Evolutionary conservation across 148 eudicot species (phyloP), one percentile per base, ranked within the genome.

Genomic region (Vaccinium macrocarpon): DNA sequence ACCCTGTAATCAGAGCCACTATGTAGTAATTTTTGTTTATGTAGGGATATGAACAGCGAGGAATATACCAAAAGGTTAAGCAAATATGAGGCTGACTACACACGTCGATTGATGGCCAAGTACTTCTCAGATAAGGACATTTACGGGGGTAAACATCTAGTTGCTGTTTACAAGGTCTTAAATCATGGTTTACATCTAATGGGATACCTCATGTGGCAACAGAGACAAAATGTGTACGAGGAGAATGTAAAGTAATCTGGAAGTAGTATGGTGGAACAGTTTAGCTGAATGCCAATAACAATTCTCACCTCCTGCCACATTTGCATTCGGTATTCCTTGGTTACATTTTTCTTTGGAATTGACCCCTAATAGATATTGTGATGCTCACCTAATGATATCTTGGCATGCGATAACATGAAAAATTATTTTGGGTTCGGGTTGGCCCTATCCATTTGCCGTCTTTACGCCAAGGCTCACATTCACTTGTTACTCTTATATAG

Each of bases 41-140:
- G 81, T 80, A 87, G 90, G 81, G 76, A 84, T 48, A 85, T 86
- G 87, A 72, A 85, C 56, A 83, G 23, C 77, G 79, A 83, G 59
- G 88, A 87, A 8, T 56, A 77, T 21, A 77, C 59, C 15, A 85
- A 89, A 25, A 87, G 79, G 76, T 87, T 87, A 79, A 85, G 84
- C 79, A 89, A 73, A 51, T 87, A 85, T 78, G 89, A 87, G 83
- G 91, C 88, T 81, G 86, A 89, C 21, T 83, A 68, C 53, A 84
- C 91, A 19, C 75, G 78, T 53, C 91, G 82, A 79, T 80, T 94
- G 83, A 90, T 87, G 87, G 86, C 91, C 56, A 94, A 94, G 76
- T 94, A 90, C 86, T 94, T 94, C 90, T 92, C 95, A 8, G 89
- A 88, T 83, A 89, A 90, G 91, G 88, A 88, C 81, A 84, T 94